Percentiles rank a stretch among this genome's conserved stretches.
Conservation (phyloP, 352 stramenopile species). For the Globisporangium solare region DNA sequence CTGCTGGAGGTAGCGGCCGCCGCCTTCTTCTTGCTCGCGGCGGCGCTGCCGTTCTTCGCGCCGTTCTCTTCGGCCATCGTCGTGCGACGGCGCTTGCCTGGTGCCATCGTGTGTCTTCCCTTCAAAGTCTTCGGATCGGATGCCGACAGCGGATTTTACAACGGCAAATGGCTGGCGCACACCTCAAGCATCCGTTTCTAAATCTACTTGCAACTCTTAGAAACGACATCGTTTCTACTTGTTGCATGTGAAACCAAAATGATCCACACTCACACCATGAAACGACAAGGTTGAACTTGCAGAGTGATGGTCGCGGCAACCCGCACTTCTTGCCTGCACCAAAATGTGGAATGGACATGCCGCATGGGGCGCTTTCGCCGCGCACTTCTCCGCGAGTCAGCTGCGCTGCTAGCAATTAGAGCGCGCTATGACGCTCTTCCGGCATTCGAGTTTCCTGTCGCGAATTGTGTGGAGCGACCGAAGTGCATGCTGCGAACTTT, state of each 20-base stretch:
- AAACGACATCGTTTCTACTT: conserved; percentile 2
- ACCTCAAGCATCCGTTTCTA: conserved; percentile 9
- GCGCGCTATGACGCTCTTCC: not conserved
- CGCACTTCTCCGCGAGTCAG: not conserved
- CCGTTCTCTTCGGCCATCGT: conserved; percentile 6
- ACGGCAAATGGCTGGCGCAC: conserved; percentile 11
- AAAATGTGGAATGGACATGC: too few species aligned
- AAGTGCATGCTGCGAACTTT: too few species aligned
- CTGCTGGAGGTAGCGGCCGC: not conserved
- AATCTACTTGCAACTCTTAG: not conserved
- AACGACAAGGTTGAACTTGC: not conserved
- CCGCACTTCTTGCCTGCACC: too few species aligned
- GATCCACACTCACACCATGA: not conserved
- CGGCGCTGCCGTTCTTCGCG: conserved; percentile 14
- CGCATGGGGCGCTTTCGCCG: not conserved
- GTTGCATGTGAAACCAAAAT: not conserved
- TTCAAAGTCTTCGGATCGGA: not conserved
- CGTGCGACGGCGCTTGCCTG: conserved; percentile 30
- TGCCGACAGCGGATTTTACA: conserved; percentile 3
- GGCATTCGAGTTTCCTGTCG: too few species aligned
- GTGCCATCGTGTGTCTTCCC: conserved; percentile 24
- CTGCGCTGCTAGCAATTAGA: not conserved
- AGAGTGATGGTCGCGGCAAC: not conserved
- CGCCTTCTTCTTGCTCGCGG: not conserved
- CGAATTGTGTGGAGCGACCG: too few species aligned